Base-by-base conservation (phyloP, 2,329 filamentous ascomycete genomes). In the Aspergillus sp. region DNA sequence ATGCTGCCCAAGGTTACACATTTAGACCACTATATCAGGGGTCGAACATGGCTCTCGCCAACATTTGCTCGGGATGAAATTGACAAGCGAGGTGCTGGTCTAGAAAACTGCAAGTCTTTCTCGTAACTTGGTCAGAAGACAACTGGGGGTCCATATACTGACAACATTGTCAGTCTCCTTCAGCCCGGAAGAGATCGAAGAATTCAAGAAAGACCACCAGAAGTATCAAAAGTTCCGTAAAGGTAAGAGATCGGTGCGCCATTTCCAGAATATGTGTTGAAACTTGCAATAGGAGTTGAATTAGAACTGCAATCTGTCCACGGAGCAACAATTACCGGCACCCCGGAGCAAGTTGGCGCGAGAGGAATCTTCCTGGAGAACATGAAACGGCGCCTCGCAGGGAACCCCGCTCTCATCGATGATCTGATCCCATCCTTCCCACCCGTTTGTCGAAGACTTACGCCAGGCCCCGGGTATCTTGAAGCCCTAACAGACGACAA, bases 401-500 rank as follows among this genome's bases (percentile, higher is more conserved):
- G 61, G 13, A 69, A 67, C 46, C 64, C 64, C 1, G 65, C 65
- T 20, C 53, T 71, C 0, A 41, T 61, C 9, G 61, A 65, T 15
- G 33, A 70, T 50, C 55, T 75, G 1, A 53, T 74, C 2, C 72
- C 73, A 2, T 46, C 49, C 6, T 58, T 58, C 32, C 53, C 56
- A 4, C 56, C 56, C 6, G 61, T 65, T 7, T 74, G 72, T 50
- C 66, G 71, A 42, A 68, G 73, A 12, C 59, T 74, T 13, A 74
- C 71, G 1, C 74, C 73, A 0, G 74, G 72, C 0, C 67, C 70
- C 0, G 71, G 72, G 1, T 76, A 75, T 48, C 63, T 87, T 2
- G 83, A 86, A 60, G 81, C 82, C 0, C 68, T 86, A 15, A 74
- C 74, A 0, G 72, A 79, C 49, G 74, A 78, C 5, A 84, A 85